Evolutionary conservation across 306 rosid species (phyloP).

Genomic region (Amphicarpaea edgeworthii): DNA sequence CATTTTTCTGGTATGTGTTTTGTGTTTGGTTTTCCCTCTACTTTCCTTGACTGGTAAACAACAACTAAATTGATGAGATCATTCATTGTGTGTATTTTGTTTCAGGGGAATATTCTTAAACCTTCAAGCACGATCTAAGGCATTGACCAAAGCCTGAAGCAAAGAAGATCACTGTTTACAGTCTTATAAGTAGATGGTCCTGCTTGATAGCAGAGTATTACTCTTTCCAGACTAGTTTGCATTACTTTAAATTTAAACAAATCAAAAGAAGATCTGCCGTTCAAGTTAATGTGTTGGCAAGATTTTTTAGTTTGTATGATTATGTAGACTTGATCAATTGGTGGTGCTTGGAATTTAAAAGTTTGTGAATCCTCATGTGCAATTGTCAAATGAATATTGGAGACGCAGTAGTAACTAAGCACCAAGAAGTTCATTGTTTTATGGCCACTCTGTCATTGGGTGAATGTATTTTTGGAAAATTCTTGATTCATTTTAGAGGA

Average conservation of each 20-base stretch:
- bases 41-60: conserved; percentile 25
- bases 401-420: conserved; percentile 1
- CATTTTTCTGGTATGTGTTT: conserved; percentile 76
- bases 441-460: conserved; percentile 18
- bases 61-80: conserved; percentile 19
- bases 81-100: conserved; percentile 15
- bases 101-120: conserved; percentile 93
- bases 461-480: conserved; percentile 11
- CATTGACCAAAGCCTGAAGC: conserved; percentile 64
- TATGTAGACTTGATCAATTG: conserved; percentile 18
- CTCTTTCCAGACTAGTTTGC: not conserved
- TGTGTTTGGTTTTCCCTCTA: not conserved
- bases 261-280: not conserved
- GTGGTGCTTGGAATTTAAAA: conserved; percentile 10
- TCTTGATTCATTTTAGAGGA: conserved; percentile 5
- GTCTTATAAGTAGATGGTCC: conserved; percentile 18
- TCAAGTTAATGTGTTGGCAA: conserved; percentile 19
- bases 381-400: not conserved
- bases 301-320: conserved; percentile 27
- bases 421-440: not conserved
- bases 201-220: conserved; percentile 7
- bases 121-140: conserved; percentile 73
- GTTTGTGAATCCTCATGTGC: not conserved
- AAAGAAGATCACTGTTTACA: conserved; percentile 26
- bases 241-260: conserved; percentile 5